phyloP scores from a whole-genome alignment of 352 stramenopile species.

The Phytophthora sansomeana region DNA sequence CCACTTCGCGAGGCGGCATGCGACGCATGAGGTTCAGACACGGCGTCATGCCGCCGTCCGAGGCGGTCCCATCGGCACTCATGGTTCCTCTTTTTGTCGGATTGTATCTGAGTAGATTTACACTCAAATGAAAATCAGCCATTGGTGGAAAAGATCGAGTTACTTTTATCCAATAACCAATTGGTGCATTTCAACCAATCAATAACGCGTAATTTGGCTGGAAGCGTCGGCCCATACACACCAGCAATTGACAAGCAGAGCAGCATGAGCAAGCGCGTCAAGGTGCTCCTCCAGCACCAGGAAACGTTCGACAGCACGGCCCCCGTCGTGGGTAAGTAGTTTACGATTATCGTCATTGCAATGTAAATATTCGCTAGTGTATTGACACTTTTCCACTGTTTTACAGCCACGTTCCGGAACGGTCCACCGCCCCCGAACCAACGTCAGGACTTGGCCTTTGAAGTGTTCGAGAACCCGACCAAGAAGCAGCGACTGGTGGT shows the following conservation, averaged over 20 bases:
- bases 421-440: slow-evolving; percentile 66
- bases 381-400: neutral
- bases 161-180: neutral
- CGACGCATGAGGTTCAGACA: slow-evolving; percentile 92
- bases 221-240: slow-evolving; percentile 34
- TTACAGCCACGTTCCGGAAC: slow-evolving; percentile 82
- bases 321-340: slow-evolving; percentile 64
- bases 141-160: neutral
- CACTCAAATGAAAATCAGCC: neutral
- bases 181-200: slow-evolving; percentile 8
- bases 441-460: slow-evolving; percentile 71
- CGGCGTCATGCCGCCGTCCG: slow-evolving; percentile 66
- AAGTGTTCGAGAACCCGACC: slow-evolving; percentile 80
- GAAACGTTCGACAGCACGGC: slow-evolving; percentile 61
- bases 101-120: slow-evolving; percentile 9
- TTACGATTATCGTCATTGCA: neutral
- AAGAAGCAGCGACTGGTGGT: slow-evolving; percentile 88
- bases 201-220: slow-evolving; percentile 18
- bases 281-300: slow-evolving; percentile 71
- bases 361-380: neutral
- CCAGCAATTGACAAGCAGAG: slow-evolving; percentile 16
- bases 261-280: slow-evolving; percentile 67
- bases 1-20: slow-evolving; percentile 88
- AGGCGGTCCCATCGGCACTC: slow-evolving; percentile 40
- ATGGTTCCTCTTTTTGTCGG: slow-evolving; percentile 19